phyloP scores from a whole-genome alignment of 1,284 basidiomycete species.

The Inonotus hispidus region DNA sequence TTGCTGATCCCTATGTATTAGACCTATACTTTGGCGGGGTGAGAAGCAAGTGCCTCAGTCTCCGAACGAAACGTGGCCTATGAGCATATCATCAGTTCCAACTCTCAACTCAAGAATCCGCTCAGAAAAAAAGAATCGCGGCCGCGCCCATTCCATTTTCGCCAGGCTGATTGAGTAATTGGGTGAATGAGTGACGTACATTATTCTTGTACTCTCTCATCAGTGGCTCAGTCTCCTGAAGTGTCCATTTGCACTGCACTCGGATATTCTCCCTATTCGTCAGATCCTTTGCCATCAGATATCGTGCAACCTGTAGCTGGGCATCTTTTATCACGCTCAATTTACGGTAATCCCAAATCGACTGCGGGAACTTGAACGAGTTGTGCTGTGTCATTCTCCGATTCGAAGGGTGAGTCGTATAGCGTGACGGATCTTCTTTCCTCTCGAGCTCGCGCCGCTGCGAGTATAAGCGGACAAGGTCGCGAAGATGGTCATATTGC shows the following conservation, averaged over 20 bases:
- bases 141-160: background rate
- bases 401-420: slow-evolving; percentile 9
- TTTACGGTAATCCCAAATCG: slow-evolving; percentile 38
- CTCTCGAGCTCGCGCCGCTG: slow-evolving; percentile 26
- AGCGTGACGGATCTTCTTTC: slow-evolving; percentile 32
- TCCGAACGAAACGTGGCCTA: slow-evolving; percentile 19
- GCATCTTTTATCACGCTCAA: slow-evolving; percentile 37
- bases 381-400: slow-evolving; percentile 19
- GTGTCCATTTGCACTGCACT: slow-evolving; percentile 47
- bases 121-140: background rate
- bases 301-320: slow-evolving; percentile 47
- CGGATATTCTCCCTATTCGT: slow-evolving; percentile 43
- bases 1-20: slow-evolving; percentile 19
- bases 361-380: slow-evolving; percentile 46
- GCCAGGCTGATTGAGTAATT: no score
- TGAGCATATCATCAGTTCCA: background rate
- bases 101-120: background rate
- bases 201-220: slow-evolving; percentile 34
- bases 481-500: slow-evolving; percentile 38
- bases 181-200: slow-evolving; percentile 29
- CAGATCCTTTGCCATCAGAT: slow-evolving; percentile 35
- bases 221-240: slow-evolving; percentile 39
- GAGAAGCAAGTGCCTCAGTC: slow-evolving; percentile 14
- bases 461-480: slow-evolving; percentile 31
- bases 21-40: background rate